These are phyloP conservation scores for Senna tora DNA, from an alignment of 306 rosid genomes.

Conservation along the genomic window DNA sequence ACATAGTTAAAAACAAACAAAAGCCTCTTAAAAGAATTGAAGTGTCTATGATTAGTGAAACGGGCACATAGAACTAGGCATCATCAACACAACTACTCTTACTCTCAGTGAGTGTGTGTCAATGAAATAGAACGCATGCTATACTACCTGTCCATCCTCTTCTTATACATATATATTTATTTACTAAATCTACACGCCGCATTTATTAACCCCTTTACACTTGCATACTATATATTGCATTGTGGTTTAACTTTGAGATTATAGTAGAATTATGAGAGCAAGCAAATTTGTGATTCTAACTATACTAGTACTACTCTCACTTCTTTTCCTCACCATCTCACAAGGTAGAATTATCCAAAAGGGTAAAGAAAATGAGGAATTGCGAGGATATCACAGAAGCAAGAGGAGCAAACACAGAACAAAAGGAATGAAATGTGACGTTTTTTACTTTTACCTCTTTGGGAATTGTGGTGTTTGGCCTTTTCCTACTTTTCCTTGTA, in stretches of 20 bases:
- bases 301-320: constrained; percentile 41
- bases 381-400: constrained; percentile 15
- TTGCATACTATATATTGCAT: too few species aligned
- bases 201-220: neutral
- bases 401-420: constrained; percentile 32
- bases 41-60: constrained; percentile 16
- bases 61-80: constrained; percentile 56
- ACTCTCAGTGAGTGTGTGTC: neutral
- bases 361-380: constrained; percentile 43
- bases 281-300: constrained; percentile 28
- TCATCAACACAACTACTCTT: too few species aligned
- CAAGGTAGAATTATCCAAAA: constrained; percentile 37
- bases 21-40: neutral
- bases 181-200: neutral
- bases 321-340: constrained; percentile 48
- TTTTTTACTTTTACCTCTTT: constrained; percentile 58
- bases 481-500: constrained; percentile 60
- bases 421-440: constrained; percentile 49
- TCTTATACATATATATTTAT: neutral
- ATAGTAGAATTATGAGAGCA: constrained; percentile 58
- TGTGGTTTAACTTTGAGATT: too few species aligned
- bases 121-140: neutral
- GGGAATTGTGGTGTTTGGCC: constrained; percentile 71
- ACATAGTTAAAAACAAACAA: too few species aligned
- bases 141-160: constrained; percentile 1